Percentiles rank a stretch among this genome's conserved stretches.
Evolutionary conservation across 306 rosid species (phyloP).

Genomic region (Rosa multiflora): DNA sequence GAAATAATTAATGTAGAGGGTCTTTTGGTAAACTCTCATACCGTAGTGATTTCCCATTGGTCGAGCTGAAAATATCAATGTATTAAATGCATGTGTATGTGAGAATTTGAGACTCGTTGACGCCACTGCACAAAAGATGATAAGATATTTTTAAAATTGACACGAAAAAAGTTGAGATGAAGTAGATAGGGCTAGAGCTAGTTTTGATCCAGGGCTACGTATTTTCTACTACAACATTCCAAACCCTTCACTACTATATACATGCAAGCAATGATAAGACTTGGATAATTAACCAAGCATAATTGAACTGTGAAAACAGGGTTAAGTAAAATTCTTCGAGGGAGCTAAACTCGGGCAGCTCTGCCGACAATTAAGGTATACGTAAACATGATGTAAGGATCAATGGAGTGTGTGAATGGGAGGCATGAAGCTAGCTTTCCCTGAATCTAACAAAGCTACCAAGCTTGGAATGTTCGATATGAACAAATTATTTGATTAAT

Average conservation of each 20-base stretch:
- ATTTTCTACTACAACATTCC: background rate
- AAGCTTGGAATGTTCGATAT: slow-evolving; percentile 23
- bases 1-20: no score
- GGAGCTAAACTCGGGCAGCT: background rate
- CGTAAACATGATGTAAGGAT: background rate
- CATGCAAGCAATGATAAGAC: background rate
- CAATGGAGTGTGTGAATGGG: background rate
- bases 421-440: background rate
- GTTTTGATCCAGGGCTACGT: no score
- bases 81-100: no score
- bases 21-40: no score
- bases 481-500: background rate
- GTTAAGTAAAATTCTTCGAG: background rate
- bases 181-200: no score
- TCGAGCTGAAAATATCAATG: no score
- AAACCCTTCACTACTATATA: background rate
- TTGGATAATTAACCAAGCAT: background rate
- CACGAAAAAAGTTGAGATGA: no score
- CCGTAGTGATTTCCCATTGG: no score
- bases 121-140: no score
- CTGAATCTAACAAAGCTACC: background rate
- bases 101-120: no score
- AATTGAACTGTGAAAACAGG: background rate
- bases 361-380: slow-evolving; percentile 34
- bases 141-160: no score